Evolutionary conservation across 2,329 filamentous ascomycete genomes (phyloP).

Genomic region (Pseudomassariella vexata): DNA sequence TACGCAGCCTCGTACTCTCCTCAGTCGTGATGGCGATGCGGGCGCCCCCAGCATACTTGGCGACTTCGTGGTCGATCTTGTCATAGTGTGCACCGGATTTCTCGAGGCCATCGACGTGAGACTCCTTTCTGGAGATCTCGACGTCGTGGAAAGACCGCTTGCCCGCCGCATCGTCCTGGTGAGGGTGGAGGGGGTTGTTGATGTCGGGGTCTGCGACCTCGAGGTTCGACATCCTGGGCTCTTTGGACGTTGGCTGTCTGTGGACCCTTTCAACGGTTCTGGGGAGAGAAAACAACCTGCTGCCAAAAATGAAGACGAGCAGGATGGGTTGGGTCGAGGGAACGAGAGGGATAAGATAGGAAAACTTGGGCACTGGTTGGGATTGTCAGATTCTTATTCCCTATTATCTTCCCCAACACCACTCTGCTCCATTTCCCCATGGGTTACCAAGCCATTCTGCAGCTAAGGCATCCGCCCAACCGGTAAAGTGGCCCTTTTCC

Average conservation of each 20-base stretch:
- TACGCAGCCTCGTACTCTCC: constrained; percentile 56
- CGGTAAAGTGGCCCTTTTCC: too few relatives aligned
- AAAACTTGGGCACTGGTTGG: constrained; percentile 1
- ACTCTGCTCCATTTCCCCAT: too few relatives aligned
- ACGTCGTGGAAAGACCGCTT: constrained; percentile 21
- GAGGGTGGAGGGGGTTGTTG: constrained; percentile 13
- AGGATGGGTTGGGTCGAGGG: too few relatives aligned
- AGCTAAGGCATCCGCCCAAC: too few relatives aligned
- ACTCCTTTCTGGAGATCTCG: constrained; percentile 12
- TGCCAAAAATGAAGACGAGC: background rate
- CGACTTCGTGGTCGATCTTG: constrained; percentile 62
- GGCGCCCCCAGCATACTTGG: constrained; percentile 57
- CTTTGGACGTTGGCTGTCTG: background rate
- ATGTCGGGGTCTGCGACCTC: constrained; percentile 20
- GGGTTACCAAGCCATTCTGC: too few relatives aligned
- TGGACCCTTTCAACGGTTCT: background rate
- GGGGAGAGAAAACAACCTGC: background rate
- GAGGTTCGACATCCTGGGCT: constrained; percentile 18
- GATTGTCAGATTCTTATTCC: constrained; percentile 2
- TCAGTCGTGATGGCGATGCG: constrained; percentile 52
- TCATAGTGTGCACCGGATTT: too few relatives aligned
- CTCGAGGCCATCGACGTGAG: constrained; percentile 28
- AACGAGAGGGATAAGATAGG: background rate
- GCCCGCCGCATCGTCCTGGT: constrained; percentile 14
- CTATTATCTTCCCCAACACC: constrained; percentile 1